Evolutionary conservation across 2,329 filamentous ascomycete genomes (phyloP).

Genomic region (Talaromyces sp.): DNA sequence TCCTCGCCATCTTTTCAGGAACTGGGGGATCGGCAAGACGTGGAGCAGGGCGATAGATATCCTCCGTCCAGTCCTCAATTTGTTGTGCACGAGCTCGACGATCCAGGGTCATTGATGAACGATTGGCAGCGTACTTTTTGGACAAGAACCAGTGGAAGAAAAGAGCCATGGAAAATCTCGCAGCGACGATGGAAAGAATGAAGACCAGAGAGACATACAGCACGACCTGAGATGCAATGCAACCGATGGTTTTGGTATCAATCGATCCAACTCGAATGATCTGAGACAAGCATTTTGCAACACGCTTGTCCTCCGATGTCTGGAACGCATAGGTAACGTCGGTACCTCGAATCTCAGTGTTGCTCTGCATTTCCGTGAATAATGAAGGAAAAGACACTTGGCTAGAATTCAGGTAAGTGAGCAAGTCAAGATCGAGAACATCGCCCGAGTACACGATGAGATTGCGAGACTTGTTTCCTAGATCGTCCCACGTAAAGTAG

Average conservation of each 20-base stretch:
- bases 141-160: conserved; percentile 96
- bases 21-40: conserved; percentile 73
- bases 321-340: conserved; percentile 90
- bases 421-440: conserved; percentile 82
- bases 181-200: conserved; percentile 81
- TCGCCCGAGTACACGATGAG: conserved; percentile 91
- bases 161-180: conserved; percentile 84
- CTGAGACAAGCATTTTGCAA: conserved; percentile 83
- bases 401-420: conserved; percentile 82
- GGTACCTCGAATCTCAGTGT: conserved; percentile 69
- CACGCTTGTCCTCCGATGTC: conserved; percentile 69
- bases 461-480: conserved; percentile 84
- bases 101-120: conserved; percentile 77
- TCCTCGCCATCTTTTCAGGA: conserved; percentile 65
- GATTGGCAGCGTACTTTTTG: conserved; percentile 76
- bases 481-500: conserved; percentile 93
- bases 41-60: conserved; percentile 89
- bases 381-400: conserved; percentile 72
- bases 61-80: conserved; percentile 97
- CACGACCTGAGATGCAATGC: conserved; percentile 95
- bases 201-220: conserved; percentile 89
- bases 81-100: conserved; percentile 82
- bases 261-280: conserved; percentile 95
- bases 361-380: conserved; percentile 76
- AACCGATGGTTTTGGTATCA: conserved; percentile 93